phyloP scores from a whole-genome alignment of 805 yeast species.

The Candida easanensis region DNA sequence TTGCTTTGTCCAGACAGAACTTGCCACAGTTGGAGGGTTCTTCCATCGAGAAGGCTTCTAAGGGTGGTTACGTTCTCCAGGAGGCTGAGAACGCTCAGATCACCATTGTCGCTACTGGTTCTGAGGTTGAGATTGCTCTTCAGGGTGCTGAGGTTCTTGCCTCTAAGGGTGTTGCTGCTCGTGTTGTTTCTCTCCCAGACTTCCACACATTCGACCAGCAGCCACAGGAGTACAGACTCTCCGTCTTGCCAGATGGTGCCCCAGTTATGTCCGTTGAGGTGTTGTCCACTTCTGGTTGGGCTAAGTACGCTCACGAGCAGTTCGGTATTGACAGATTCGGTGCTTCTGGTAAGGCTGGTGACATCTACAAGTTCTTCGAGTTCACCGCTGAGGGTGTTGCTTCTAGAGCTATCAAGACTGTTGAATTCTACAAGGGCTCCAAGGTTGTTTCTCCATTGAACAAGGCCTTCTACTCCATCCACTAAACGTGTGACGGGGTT shows the following conservation, averaged over 20 bases:
- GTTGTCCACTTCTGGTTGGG: conserved; percentile 88
- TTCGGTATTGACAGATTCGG: conserved; percentile 96
- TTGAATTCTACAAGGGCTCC: conserved; percentile 80
- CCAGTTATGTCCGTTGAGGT: conserved; percentile 95
- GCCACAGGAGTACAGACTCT: conserved; percentile 71
- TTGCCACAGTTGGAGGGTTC: conserved; percentile 92
- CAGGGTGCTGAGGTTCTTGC: conserved; percentile 74
- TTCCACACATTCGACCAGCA: conserved; percentile 87
- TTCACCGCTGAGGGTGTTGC: conserved; percentile 94
- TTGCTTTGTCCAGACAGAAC: conserved; percentile 82
- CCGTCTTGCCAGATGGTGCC: conserved; percentile 91
- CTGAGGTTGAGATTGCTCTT: conserved; percentile 78
- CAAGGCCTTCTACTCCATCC: conserved; percentile 62
- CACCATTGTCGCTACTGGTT: conserved; percentile 86
- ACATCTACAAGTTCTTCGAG: conserved; percentile 79
- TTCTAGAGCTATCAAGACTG: conserved; percentile 74
- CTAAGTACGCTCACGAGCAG: conserved; percentile 92
- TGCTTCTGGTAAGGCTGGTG: conserved; percentile 87
- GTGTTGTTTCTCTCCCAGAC: conserved; percentile 91
- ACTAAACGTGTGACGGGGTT: conserved; percentile 4
- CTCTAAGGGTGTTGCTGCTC: conserved; percentile 63
- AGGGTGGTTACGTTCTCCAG: conserved; percentile 87
- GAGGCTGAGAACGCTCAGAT: conserved; percentile 62
- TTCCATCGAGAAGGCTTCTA: conserved; percentile 68
- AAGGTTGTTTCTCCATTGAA: conserved; percentile 71